Percentiles rank a stretch among this genome's conserved stretches.
These are phyloP conservation scores for Pleomassaria siparia DNA, from an alignment of 2,329 filamentous ascomycete species.

Conservation along the genomic window DNA sequence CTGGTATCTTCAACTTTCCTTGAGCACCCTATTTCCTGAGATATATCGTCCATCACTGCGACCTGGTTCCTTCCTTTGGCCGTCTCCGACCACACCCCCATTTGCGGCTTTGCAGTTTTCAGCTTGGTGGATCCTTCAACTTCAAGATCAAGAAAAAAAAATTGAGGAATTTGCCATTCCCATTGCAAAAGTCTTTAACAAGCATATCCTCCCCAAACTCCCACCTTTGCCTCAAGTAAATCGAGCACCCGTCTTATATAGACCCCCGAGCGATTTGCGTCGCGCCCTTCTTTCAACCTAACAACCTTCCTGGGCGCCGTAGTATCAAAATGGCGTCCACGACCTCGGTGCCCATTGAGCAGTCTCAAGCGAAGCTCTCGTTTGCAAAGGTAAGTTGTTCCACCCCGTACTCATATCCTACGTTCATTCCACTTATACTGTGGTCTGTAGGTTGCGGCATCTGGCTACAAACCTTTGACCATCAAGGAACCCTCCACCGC, in stretches of 20 bases:
- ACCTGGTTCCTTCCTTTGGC: conserved; percentile 32
- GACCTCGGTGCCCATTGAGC: conserved; percentile 30
- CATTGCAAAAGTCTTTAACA: conserved; percentile 6
- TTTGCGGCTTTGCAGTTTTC: conserved; percentile 25
- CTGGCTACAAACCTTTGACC: conserved; percentile 37
- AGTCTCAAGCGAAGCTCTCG: conserved; percentile 57
- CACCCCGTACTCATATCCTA: conserved; percentile 14
- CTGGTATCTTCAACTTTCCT: conserved; percentile 52
- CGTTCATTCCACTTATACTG: neutral
- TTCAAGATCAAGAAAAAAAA: conserved; percentile 3
- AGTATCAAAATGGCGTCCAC: conserved; percentile 34
- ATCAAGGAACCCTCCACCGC: conserved; percentile 27
- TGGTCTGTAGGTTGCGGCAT: conserved; percentile 43
- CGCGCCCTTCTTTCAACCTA: conserved; percentile 14
- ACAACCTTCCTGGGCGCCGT: conserved; percentile 10
- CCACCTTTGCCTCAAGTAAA: conserved; percentile 1
- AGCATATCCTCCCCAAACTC: neutral
- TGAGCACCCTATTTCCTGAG: conserved; percentile 53
- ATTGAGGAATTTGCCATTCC: conserved; percentile 3
- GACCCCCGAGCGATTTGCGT: conserved; percentile 6
- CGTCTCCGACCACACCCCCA: conserved; percentile 21
- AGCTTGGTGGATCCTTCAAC: conserved; percentile 23
- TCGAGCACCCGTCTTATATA: conserved; percentile 2
- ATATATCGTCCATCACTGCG: conserved; percentile 30
- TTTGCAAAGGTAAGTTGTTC: conserved; percentile 71